Evolutionary conservation across 148 eudicot species (phyloP).

Genomic region (Dianthus caryophyllus): DNA sequence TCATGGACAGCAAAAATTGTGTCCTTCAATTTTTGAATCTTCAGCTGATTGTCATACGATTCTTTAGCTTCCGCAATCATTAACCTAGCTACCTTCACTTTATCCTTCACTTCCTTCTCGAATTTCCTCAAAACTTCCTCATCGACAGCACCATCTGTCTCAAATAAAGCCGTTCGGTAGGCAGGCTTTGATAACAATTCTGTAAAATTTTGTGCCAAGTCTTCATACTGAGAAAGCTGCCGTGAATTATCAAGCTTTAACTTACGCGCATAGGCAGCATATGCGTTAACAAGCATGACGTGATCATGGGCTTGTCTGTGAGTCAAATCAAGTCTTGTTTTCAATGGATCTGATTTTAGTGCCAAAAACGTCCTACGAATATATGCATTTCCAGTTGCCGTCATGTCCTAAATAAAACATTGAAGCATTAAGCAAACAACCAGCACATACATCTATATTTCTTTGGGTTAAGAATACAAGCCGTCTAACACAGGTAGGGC

Average conservation of each 20-base stretch:
- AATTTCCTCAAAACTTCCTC: slow-evolving; percentile 83
- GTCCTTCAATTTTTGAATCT: slow-evolving; percentile 90
- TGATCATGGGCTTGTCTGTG: slow-evolving; percentile 82
- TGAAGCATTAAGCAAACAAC: slow-evolving; percentile 9
- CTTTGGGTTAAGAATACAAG: not conserved
- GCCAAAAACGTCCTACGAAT: slow-evolving; percentile 64
- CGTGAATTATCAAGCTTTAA: slow-evolving; percentile 69
- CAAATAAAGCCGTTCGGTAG: slow-evolving; percentile 57
- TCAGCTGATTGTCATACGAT: slow-evolving; percentile 87
- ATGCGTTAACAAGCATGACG: slow-evolving; percentile 70
- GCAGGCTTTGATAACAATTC: slow-evolving; percentile 51
- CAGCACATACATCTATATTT: not conserved
- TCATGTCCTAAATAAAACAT: slow-evolving; percentile 36
- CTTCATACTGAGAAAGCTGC: slow-evolving; percentile 76
- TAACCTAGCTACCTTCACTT: slow-evolving; percentile 67
- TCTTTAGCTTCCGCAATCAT: slow-evolving; percentile 81
- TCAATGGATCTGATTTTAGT: slow-evolving; percentile 77
- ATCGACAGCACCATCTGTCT: slow-evolving; percentile 71
- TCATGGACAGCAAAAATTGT: slow-evolving; percentile 91
- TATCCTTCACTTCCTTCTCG: slow-evolving; percentile 90
- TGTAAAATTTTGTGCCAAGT: slow-evolving; percentile 59
- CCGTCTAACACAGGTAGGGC: too few relatives aligned
- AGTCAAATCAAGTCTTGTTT: slow-evolving; percentile 72
- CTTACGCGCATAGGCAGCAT: slow-evolving; percentile 80
- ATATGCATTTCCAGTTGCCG: slow-evolving; percentile 62